Percentiles rank a stretch among this genome's conserved stretches.
Evolutionary conservation across 345 rosid species (phyloP).

Genomic region (Rhodamnia argentea): DNA sequence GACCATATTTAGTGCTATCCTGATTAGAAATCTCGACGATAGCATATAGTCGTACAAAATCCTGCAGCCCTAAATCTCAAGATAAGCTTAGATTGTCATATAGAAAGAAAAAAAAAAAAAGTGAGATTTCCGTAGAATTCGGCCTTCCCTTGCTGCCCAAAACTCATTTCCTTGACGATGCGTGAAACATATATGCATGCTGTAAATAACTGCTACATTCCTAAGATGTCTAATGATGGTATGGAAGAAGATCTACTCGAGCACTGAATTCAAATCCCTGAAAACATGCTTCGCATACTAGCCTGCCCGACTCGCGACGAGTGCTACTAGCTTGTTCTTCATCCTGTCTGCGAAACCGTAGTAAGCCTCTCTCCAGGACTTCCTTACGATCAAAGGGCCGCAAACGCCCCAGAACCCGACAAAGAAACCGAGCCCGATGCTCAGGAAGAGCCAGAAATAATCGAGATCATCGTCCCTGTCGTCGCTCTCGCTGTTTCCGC

Average conservation of each 20-base stretch:
- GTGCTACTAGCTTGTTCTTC: not conserved
- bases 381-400: not conserved
- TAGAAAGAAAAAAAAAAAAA: not conserved
- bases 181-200: not conserved
- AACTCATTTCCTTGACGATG: not conserved
- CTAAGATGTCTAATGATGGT: not conserved
- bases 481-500: not conserved
- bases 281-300: not conserved
- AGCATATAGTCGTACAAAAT: not conserved
- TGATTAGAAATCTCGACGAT: too few species aligned
- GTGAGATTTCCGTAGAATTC: not conserved
- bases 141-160: not conserved
- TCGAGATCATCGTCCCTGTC: not conserved
- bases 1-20: too few species aligned
- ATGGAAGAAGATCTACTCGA: not conserved
- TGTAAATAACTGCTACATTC: not conserved
- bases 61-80: too few species aligned
- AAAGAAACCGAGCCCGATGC: not conserved
- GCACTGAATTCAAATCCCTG: not conserved
- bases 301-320: not conserved
- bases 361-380: not conserved
- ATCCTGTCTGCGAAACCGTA: not conserved
- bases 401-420: not conserved
- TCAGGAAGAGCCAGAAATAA: not conserved
- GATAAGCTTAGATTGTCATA: too few species aligned